phyloP scores from a whole-genome alignment of 2,329 filamentous ascomycete species.

The Nothomitra cinnamomea region DNA sequence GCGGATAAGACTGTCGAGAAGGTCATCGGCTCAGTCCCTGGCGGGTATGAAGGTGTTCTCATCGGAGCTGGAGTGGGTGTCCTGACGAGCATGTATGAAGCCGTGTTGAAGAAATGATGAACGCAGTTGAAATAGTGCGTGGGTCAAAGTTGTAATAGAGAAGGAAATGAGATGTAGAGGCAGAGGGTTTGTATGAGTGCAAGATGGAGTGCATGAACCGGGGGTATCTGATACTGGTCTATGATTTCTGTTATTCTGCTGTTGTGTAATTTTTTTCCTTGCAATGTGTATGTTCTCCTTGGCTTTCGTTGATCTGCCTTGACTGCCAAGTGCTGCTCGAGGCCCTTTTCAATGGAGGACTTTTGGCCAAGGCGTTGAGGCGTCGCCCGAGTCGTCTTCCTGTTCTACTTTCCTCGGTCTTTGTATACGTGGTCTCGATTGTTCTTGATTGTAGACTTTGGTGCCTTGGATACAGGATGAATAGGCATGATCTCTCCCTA shows the following conservation, averaged over 20 bases:
- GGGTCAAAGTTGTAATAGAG: background rate
- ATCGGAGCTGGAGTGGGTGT: slow-evolving; percentile 51
- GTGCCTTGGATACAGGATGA: background rate
- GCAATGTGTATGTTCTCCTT: background rate
- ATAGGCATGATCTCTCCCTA: no score
- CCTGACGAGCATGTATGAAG: slow-evolving; percentile 59
- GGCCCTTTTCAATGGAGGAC: background rate
- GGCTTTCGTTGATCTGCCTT: slow-evolving; percentile 2
- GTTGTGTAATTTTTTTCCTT: background rate
- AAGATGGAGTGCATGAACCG: background rate
- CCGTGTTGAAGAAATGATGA: slow-evolving; percentile 50
- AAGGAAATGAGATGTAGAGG: background rate
- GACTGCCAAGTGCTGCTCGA: background rate
- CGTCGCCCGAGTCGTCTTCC: slow-evolving; percentile 1
- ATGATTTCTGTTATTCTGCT: background rate
- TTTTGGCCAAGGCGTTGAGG: slow-evolving; percentile 2
- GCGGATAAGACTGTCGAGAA: slow-evolving; percentile 40
- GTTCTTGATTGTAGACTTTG: background rate
- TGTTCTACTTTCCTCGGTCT: background rate
- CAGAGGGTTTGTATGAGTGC: background rate
- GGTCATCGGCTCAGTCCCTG: slow-evolving; percentile 51
- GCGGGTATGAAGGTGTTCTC: slow-evolving; percentile 52
- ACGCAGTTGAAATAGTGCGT: background rate
- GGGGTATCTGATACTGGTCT: background rate
- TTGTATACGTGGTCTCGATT: slow-evolving; percentile 1